Evolutionary conservation across 257 asterid species (phyloP).

Genomic region (Marsdenia floribunda): DNA sequence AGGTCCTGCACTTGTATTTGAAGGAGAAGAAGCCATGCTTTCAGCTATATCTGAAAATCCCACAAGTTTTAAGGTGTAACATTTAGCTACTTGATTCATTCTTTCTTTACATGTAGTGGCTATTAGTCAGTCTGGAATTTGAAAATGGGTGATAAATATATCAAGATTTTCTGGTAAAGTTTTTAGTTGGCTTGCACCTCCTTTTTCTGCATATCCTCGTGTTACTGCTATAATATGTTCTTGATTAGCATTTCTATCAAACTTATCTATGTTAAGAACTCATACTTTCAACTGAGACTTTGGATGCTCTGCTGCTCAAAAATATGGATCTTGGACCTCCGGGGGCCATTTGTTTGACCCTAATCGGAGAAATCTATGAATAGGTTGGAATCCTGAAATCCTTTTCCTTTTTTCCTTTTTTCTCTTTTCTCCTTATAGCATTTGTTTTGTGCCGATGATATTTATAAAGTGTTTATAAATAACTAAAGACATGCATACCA

Average conservation of each 20-base stretch:
- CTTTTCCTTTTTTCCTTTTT: not conserved
- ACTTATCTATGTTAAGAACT: not conserved
- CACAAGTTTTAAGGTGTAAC: constrained; percentile 59
- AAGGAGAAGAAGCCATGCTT: constrained; percentile 95
- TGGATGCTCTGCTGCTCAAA: not conserved
- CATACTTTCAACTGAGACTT: not conserved
- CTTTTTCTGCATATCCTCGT: not conserved
- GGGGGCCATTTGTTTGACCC: not conserved
- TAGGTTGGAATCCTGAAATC: not conserved
- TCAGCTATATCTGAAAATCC: constrained; percentile 84
- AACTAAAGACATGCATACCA: no score
- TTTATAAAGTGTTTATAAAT: no score
- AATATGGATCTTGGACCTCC: not conserved
- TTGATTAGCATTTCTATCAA: not conserved
- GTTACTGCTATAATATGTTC: not conserved
- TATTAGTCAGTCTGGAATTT: not conserved
- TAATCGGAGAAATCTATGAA: not conserved
- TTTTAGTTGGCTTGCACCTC: not conserved
- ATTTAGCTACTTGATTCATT: not conserved
- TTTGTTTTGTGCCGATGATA: no score
- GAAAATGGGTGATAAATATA: not conserved
- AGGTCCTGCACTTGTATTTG: constrained; percentile 97
- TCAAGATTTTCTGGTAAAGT: not conserved
- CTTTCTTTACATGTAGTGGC: constrained; percentile 1
- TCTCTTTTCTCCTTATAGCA: no score